A percentile compares a stretch with the other conserved stretches of the same genome.
Conservation (phyloP, 176 grass and related monocot genomes). For the Avena atlantica region DNA sequence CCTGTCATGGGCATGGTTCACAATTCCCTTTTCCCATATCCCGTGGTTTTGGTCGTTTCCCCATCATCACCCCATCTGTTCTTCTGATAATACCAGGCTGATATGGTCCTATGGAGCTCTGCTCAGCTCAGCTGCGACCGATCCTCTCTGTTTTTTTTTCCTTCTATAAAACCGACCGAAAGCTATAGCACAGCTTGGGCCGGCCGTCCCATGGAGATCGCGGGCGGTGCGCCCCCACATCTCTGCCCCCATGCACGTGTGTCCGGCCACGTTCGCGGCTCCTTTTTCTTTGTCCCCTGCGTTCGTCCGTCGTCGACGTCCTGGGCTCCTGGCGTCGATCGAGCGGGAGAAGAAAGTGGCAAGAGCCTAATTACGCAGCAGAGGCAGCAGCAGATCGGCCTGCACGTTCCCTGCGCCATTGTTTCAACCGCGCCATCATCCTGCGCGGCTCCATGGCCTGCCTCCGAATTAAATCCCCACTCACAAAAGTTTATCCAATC, state of each 20-base stretch:
- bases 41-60: too few species aligned
- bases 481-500: background rate
- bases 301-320: conserved; percentile 27
- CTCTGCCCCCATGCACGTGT: background rate
- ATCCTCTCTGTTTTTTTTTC: too few species aligned
- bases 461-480: background rate
- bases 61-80: too few species aligned
- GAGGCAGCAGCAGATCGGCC: background rate
- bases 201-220: background rate
- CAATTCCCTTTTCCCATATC: too few species aligned
- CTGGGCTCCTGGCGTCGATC: conserved; percentile 2
- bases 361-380: background rate
- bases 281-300: background rate
- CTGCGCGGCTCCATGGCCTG: background rate
- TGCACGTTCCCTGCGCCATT: background rate
- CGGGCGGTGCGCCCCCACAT: background rate
- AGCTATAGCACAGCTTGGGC: background rate
- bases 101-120: too few species aligned
- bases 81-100: too few species aligned
- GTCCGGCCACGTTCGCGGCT: background rate
- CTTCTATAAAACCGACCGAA: too few species aligned
- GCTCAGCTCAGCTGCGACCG: too few species aligned
- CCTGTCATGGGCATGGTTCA: too few species aligned
- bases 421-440: conserved; percentile 53
- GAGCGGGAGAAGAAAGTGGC: background rate